Conservation (phyloP, 305 asterid species). For the Fraxinus paxiana region DNA sequence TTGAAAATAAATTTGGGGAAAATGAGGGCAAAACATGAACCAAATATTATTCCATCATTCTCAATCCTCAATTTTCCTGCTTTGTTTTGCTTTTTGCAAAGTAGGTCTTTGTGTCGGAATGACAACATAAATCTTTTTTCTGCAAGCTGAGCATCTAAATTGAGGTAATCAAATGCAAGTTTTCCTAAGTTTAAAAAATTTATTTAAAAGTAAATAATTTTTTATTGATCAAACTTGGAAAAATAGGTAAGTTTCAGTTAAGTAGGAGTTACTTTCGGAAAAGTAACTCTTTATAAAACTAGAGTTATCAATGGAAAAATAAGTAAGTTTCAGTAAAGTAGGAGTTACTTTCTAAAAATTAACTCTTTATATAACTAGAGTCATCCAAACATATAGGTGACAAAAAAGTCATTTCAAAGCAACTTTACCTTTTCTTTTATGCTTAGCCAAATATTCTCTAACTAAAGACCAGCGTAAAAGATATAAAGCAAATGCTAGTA, state of each 20-base stretch:
- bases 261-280: not conserved
- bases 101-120: not conserved
- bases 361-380: not conserved
- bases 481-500: constrained; percentile 18
- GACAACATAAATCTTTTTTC: not conserved
- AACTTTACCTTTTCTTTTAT: not conserved
- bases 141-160: not conserved
- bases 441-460: not conserved
- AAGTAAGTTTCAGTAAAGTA: not conserved
- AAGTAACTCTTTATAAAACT: not conserved
- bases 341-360: not conserved
- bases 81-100: not conserved
- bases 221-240: not conserved
- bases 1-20: not conserved
- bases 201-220: not conserved
- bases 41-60: not conserved
- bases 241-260: not conserved
- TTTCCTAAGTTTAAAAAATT: not conserved
- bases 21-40: not conserved
- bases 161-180: not conserved
- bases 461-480: constrained; percentile 1
- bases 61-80: not conserved
- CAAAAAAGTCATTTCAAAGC: not conserved
- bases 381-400: not conserved
- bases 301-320: not conserved